A percentile compares a stretch with the other conserved stretches of the same genome.
These are phyloP conservation scores for Amylocystis lapponica DNA, from an alignment of 768 basidiomycete species.

Conservation along the genomic window DNA sequence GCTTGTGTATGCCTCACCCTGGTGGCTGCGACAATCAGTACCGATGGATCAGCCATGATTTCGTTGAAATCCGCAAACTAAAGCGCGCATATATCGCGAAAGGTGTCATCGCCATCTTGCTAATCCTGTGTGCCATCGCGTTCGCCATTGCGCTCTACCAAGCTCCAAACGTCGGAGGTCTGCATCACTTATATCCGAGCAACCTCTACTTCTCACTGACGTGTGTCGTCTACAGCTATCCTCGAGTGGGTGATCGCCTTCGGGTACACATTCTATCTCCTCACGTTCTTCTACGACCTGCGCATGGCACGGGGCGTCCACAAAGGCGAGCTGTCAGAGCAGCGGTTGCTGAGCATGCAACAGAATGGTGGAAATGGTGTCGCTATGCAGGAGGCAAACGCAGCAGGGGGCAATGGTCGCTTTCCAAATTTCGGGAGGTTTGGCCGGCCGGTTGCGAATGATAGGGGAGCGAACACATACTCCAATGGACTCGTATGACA, in stretches of 20 bases:
- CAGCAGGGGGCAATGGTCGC: slow-evolving; percentile 1
- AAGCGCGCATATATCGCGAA: slow-evolving; percentile 55
- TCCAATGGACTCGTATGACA: too few species aligned
- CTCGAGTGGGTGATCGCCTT: slow-evolving; percentile 74
- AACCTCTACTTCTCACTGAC: neutral
- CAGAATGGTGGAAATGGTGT: slow-evolving; percentile 9
- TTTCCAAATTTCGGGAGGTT: too few species aligned
- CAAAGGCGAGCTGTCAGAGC: slow-evolving; percentile 39
- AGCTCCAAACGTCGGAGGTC: slow-evolving; percentile 46
- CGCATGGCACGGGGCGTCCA: slow-evolving; percentile 48
- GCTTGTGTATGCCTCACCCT: neutral
- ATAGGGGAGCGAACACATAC: too few species aligned
- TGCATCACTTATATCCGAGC: slow-evolving; percentile 6
- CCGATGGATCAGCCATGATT: slow-evolving; percentile 59
- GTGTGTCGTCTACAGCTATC: slow-evolving; percentile 35
- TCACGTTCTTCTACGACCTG: slow-evolving; percentile 73
- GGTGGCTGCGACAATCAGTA: slow-evolving; percentile 35
- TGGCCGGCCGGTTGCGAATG: too few species aligned
- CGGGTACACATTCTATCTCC: slow-evolving; percentile 65
- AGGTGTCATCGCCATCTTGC: slow-evolving; percentile 48
- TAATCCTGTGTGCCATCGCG: slow-evolving; percentile 57
- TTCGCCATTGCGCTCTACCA: slow-evolving; percentile 51
- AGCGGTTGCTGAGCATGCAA: slow-evolving; percentile 23
- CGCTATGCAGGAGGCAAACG: slow-evolving; percentile 7
- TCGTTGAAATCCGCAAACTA: slow-evolving; percentile 37